Evolutionary conservation across 2,329 filamentous ascomycete genomes (phyloP).

Genomic region (Tolypocladium tropicale): DNA sequence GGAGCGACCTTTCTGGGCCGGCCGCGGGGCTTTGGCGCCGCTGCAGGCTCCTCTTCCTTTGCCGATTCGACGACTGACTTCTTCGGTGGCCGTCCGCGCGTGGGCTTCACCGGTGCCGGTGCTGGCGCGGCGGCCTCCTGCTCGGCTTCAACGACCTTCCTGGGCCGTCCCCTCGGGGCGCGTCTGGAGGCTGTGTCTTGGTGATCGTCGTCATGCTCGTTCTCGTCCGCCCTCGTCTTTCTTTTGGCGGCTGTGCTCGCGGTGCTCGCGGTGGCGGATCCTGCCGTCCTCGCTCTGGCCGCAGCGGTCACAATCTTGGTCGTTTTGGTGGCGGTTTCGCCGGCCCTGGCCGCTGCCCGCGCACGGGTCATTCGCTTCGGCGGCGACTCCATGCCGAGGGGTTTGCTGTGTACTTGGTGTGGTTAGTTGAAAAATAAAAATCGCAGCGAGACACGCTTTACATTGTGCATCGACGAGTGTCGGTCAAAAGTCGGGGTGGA

Average conservation of each 20-base stretch:
- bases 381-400: constrained; percentile 38
- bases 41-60: constrained; percentile 14
- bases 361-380: constrained; percentile 50
- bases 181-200: constrained; percentile 22
- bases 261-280: constrained; percentile 18
- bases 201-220: constrained; percentile 31
- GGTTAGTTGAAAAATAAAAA: constrained; percentile 5
- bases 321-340: constrained; percentile 25
- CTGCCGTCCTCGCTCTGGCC: constrained; percentile 33
- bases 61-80: constrained; percentile 14
- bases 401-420: neutral
- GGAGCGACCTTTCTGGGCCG: constrained; percentile 30
- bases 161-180: constrained; percentile 29
- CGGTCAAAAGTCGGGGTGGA: neutral
- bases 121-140: constrained; percentile 5
- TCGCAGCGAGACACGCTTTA: constrained; percentile 10
- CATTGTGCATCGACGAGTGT: constrained; percentile 8
- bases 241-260: constrained; percentile 28
- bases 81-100: constrained; percentile 16
- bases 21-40: constrained; percentile 26
- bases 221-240: constrained; percentile 45
- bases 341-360: constrained; percentile 31
- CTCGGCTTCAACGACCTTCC: constrained; percentile 26
- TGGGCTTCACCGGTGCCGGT: constrained; percentile 13
- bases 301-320: constrained; percentile 38